These are phyloP conservation scores for Xylariaceae sp. DNA, from an alignment of 2,329 filamentous ascomycete genomes.

Conservation along the genomic window DNA sequence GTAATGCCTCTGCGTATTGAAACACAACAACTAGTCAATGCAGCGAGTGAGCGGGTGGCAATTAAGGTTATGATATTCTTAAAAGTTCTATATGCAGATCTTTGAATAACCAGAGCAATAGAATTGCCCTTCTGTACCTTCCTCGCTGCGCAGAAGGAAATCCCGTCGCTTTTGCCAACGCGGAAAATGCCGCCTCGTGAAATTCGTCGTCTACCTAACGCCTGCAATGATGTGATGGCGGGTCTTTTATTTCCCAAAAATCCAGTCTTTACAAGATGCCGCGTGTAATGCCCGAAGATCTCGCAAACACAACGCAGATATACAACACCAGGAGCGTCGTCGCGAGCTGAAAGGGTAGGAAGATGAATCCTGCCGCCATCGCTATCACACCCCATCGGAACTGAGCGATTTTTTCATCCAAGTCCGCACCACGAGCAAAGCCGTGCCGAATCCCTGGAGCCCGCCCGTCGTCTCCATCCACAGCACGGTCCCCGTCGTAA, in stretches of 20 bases:
- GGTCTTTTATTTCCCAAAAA: slow-evolving; percentile 38
- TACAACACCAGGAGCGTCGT: slow-evolving; percentile 42
- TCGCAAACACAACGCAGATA: slow-evolving; percentile 40
- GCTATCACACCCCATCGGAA: slow-evolving; percentile 41
- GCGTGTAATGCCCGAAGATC: slow-evolving; percentile 36
- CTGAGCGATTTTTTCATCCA: slow-evolving; percentile 36
- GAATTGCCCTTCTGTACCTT: slow-evolving; percentile 5
- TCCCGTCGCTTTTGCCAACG: slow-evolving; percentile 12
- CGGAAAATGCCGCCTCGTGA: slow-evolving; percentile 23
- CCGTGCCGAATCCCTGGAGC: slow-evolving; percentile 22
- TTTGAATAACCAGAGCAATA: slow-evolving; percentile 9
- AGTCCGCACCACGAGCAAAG: slow-evolving; percentile 22
- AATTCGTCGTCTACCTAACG: slow-evolving; percentile 35
- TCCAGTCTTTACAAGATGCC: slow-evolving; percentile 38
- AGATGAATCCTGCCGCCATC: slow-evolving; percentile 39
- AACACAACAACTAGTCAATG: too few relatives aligned
- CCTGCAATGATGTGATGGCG: slow-evolving; percentile 40
- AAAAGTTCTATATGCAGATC: slow-evolving; percentile 25
- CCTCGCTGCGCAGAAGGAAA: slow-evolving; percentile 6
- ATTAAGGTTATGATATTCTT: slow-evolving; percentile 5
- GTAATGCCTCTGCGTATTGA: too few relatives aligned
- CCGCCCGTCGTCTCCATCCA: slow-evolving; percentile 23
- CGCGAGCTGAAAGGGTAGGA: slow-evolving; percentile 42
- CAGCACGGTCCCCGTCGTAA: slow-evolving; percentile 41
- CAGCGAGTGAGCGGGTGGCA: not conserved